Evolutionary conservation across 306 rosid genomes (phyloP).

Genomic region (Glycyrrhiza uralensis): DNA sequence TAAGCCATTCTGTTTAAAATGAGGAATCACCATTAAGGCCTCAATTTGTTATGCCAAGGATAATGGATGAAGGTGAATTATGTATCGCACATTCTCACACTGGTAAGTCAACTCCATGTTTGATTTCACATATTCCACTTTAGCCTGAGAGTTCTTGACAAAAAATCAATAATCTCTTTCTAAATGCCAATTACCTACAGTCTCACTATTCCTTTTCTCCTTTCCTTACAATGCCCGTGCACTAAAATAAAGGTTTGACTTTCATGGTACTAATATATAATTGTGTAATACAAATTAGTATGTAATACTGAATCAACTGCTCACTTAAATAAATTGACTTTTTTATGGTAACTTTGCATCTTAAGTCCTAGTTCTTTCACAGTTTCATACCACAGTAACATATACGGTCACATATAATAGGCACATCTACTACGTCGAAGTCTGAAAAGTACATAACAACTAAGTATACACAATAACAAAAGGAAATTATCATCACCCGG

Average conservation of each 20-base stretch:
- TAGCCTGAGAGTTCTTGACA: conserved; percentile 6
- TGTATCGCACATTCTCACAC: neutral
- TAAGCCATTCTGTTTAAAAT: conserved; percentile 1
- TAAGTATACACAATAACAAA: conserved; percentile 1
- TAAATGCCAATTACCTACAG: conserved; percentile 1
- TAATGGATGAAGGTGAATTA: conserved; percentile 3
- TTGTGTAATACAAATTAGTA: conserved; percentile 23
- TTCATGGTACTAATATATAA: neutral
- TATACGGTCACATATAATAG: conserved; percentile 14
- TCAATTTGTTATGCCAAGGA: neutral
- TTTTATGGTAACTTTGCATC: neutral
- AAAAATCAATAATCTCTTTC: conserved; percentile 7
- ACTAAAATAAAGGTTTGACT: conserved; percentile 14
- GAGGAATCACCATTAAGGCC: conserved; percentile 3
- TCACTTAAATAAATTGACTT: conserved; percentile 14
- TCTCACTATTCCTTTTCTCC: conserved; percentile 4
- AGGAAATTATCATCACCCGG: conserved; percentile 18
- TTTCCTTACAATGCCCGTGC: conserved; percentile 1
- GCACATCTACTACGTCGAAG: neutral
- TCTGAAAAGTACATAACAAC: conserved; percentile 18
- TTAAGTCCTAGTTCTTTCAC: conserved; percentile 1
- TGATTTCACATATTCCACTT: conserved; percentile 11
- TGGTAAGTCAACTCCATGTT: conserved; percentile 14
- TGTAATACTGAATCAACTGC: conserved; percentile 13
- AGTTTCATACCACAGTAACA: conserved; percentile 6